These are phyloP conservation scores for Diaporthe citrichinensis DNA, from an alignment of 2,329 filamentous ascomycete species.

Conservation along the genomic window DNA sequence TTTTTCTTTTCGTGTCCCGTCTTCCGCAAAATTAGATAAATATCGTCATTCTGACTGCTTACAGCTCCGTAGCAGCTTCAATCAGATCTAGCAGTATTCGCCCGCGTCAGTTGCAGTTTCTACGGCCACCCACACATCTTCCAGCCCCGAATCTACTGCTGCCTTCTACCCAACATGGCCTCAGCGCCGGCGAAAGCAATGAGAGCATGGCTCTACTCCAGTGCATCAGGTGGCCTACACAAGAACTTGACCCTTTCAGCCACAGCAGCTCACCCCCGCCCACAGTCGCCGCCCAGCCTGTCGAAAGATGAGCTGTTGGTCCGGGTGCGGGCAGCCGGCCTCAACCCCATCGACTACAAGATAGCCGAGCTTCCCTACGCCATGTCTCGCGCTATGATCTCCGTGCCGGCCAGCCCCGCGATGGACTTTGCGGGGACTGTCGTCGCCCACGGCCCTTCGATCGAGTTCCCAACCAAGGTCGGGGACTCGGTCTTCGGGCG, in stretches of 20 bases:
- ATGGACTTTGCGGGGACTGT: conserved; percentile 64
- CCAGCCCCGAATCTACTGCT: not conserved
- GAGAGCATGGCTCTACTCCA: conserved; percentile 24
- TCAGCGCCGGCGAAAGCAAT: conserved; percentile 4
- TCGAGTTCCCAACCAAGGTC: conserved; percentile 48
- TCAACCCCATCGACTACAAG: conserved; percentile 78
- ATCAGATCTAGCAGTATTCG: not conserved
- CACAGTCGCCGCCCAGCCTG: not conserved
- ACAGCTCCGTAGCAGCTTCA: not conserved
- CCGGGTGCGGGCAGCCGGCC: conserved; percentile 63
- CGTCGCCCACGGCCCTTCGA: conserved; percentile 50
- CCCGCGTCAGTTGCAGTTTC: not conserved
- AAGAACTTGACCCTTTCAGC: conserved; percentile 9
- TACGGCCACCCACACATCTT: not conserved
- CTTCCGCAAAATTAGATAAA: not conserved
- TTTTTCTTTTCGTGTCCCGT: not conserved
- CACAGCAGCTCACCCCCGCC: conserved; percentile 17
- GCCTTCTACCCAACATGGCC: not conserved
- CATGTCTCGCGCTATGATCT: conserved; percentile 55
- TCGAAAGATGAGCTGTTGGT: conserved; percentile 58
- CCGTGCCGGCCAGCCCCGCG: conserved; percentile 61
- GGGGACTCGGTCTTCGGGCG: conserved; percentile 63
- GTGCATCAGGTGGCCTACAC: not conserved
- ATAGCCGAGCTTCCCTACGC: conserved; percentile 62
- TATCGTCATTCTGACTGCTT: not conserved